Percentiles rank a stretch among this genome's conserved stretches.
These are phyloP conservation scores for Cryphonectria parasitica DNA, from an alignment of 2,329 filamentous ascomycete genomes.

Conservation along the genomic window DNA sequence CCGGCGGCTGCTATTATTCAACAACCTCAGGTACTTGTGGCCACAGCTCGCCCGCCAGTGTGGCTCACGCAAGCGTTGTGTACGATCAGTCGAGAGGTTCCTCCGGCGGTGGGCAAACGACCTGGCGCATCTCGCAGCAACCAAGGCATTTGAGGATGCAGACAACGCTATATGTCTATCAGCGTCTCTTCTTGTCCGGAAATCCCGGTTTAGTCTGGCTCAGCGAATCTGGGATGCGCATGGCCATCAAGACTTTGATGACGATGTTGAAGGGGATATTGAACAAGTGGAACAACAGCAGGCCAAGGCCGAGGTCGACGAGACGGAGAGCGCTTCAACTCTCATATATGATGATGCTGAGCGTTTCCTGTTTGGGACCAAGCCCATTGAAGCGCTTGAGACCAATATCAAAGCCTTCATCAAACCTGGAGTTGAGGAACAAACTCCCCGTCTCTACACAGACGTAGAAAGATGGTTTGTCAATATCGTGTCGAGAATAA, in stretches of 20 bases:
- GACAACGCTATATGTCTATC: not conserved
- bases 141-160: not conserved
- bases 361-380: slow-evolving; percentile 16
- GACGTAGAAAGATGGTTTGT: not conserved
- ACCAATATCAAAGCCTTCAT: slow-evolving; percentile 10
- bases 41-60: not conserved
- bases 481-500: not conserved
- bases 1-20: slow-evolving; percentile 1
- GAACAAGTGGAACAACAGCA: not conserved
- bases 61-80: not conserved
- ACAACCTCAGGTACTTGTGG: slow-evolving; percentile 12
- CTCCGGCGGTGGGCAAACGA: slow-evolving; percentile 16
- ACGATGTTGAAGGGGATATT: not conserved
- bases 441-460: not conserved
- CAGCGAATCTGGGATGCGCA: slow-evolving; percentile 15
- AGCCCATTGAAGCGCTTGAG: slow-evolving; percentile 11
- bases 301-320: not conserved
- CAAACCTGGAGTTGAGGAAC: not conserved
- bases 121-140: not conserved
- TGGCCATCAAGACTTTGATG: not conserved
- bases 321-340: not conserved
- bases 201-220: not conserved
- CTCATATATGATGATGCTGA: slow-evolving; percentile 8
- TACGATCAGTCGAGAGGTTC: not conserved
- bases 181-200: slow-evolving; percentile 7